Evolutionary conservation across 1,139 yeast species (phyloP), one percentile per base, ranked within the genome.

Genomic region (Kodamaea anthophila): DNA sequence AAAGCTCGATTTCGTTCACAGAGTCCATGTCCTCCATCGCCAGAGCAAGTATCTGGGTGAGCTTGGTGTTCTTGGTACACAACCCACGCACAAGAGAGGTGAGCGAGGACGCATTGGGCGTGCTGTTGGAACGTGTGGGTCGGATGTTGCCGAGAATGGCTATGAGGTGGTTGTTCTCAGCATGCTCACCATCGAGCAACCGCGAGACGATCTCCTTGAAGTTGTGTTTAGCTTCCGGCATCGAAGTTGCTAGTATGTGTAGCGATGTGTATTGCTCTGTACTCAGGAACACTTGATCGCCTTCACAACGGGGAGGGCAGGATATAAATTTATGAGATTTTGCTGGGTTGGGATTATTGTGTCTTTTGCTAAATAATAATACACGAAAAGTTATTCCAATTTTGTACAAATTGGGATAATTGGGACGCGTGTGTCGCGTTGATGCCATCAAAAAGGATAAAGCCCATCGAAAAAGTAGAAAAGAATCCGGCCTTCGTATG

Each of bases 41-140:
- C 11, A 19, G 31, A 29, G 49, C 42, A 15, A 64, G 41, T 4
- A 54, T 25, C 9, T 49, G 37, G 13, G 60, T 41, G 16, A 66
- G 46, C 27, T 51, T 53, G 29, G 54, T 46, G 43, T 64, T 65
- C 37, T 58, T 60, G 24, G 72, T 65, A 44, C 59, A 58, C 25
- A 65, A 45, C 0, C 72, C 73, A 32, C 73, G 47, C 9, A 60
- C 51, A 16, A 64, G 43, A 3, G 70, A 47, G 5, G 63, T 48
- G 9, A 60, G 33, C 3, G 62, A 51, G 14, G 55, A 42, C 10
- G 23, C 18, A 13, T 21, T 24, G 9, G 13, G 21, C 44, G 47
- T 14, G 54, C 34, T 11, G 50, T 46, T 8, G 13, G 53, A 42
- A 32, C 51, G 51, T 14, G 55, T 38, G 11, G 70, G 66, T 32